Evolutionary conservation across 345 rosid species (phyloP).

Genomic region (Syzygium jambos): DNA sequence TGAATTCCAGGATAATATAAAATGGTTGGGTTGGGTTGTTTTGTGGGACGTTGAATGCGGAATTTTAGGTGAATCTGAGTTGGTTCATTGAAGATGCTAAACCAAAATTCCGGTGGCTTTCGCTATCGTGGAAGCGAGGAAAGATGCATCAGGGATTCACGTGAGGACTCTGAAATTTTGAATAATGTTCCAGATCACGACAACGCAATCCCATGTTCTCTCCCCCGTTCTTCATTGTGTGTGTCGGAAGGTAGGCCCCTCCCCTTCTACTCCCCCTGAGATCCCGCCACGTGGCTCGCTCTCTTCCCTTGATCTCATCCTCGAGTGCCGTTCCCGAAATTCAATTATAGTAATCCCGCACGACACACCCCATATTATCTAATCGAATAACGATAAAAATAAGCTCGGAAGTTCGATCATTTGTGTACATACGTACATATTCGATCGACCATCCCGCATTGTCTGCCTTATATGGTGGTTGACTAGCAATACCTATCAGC

Average conservation of each 20-base stretch:
- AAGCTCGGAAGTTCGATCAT: background rate
- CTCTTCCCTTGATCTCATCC: background rate
- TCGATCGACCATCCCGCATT: background rate
- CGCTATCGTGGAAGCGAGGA: background rate
- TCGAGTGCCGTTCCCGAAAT: background rate
- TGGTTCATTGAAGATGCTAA: background rate
- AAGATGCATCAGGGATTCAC: conserved; percentile 4
- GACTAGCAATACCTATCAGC: background rate
- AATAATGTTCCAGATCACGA: conserved; percentile 5
- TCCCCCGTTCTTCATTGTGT: background rate
- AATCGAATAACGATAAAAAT: background rate
- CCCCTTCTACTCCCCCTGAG: background rate
- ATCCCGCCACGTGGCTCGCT: background rate
- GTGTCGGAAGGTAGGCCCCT: background rate
- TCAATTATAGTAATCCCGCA: background rate
- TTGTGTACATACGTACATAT: background rate
- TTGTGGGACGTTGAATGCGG: background rate
- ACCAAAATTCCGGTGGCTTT: background rate
- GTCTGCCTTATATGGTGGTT: background rate
- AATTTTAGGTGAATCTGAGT: background rate
- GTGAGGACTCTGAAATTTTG: conserved; percentile 16
- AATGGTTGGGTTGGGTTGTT: background rate
- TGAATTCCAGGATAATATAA: background rate
- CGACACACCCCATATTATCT: background rate
- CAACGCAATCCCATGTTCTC: conserved; percentile 21